Conservation (phyloP, 2,329 filamentous ascomycete genomes). For the Alternaria solani region DNA sequence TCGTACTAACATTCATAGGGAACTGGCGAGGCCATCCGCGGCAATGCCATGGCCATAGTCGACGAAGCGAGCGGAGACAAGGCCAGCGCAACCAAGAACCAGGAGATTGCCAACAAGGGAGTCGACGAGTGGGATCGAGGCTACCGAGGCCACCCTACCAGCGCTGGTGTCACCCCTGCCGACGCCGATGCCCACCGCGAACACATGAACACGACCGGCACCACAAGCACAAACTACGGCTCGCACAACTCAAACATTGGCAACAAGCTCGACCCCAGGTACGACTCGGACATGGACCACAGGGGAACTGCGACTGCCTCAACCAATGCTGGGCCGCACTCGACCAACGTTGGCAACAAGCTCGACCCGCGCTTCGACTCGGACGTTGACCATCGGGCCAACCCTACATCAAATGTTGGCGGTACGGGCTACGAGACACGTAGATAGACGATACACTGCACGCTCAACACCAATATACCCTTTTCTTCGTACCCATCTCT, state of each 20-base stretch:
- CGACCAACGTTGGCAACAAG: constrained; percentile 39
- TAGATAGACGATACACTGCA: constrained; percentile 21
- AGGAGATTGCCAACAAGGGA: constrained; percentile 44
- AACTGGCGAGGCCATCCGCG: constrained; percentile 50
- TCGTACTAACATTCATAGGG: constrained; percentile 36
- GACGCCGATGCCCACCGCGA: constrained; percentile 36
- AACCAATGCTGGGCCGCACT: constrained; percentile 41
- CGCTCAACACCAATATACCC: constrained; percentile 28
- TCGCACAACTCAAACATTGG: constrained; percentile 42
- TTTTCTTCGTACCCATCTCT: background rate
- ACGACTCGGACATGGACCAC: constrained; percentile 39
- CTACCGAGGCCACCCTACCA: constrained; percentile 42
- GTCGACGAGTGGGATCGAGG: constrained; percentile 47
- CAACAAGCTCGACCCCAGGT: constrained; percentile 45
- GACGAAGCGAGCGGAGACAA: constrained; percentile 46
- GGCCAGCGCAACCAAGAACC: constrained; percentile 38
- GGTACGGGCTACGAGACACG: constrained; percentile 23
- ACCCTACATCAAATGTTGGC: constrained; percentile 23
- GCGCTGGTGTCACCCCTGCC: constrained; percentile 39
- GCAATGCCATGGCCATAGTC: constrained; percentile 47
- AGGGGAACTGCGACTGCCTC: constrained; percentile 28
- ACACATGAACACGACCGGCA: constrained; percentile 28
- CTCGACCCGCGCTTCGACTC: constrained; percentile 47
- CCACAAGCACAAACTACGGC: constrained; percentile 42
- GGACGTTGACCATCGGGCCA: constrained; percentile 28